Evolutionary conservation across 1,139 yeast species (phyloP).

Genomic region (Debaryomyces sp.): DNA sequence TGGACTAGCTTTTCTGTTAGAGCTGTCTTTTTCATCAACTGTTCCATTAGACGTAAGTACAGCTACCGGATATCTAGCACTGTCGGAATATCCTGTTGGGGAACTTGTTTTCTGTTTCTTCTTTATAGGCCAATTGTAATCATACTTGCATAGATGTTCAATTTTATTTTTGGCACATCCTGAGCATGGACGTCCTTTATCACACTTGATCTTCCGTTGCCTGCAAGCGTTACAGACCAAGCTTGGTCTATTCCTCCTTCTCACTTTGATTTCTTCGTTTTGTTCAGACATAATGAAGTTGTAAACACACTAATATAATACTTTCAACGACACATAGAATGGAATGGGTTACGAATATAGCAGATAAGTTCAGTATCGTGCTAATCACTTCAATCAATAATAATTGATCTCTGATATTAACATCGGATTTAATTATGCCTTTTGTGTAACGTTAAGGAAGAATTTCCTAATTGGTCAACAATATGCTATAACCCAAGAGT

Average conservation of each 20-base stretch:
- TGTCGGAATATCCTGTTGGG: background rate
- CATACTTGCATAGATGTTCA: slow-evolving; percentile 23
- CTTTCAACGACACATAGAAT: background rate
- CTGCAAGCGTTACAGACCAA: slow-evolving; percentile 34
- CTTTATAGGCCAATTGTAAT: slow-evolving; percentile 11
- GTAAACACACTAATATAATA: background rate
- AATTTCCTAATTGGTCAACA: background rate
- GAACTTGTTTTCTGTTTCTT: background rate
- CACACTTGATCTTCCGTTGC: slow-evolving; percentile 33
- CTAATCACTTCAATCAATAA: background rate
- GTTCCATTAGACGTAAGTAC: background rate
- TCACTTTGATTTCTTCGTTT: background rate
- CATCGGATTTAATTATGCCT: background rate
- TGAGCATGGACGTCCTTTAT: slow-evolving; percentile 30
- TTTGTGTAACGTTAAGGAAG: slow-evolving; percentile 1
- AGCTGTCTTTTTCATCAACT: background rate
- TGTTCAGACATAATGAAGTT: background rate
- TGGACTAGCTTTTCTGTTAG: background rate
- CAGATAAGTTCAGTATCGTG: background rate
- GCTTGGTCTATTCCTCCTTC: slow-evolving; percentile 23
- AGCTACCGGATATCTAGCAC: background rate
- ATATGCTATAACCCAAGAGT: background rate
- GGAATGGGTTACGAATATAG: background rate
- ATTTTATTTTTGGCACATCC: slow-evolving; percentile 27
- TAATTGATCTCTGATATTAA: background rate